Evolutionary conservation across 2,329 filamentous ascomycete genomes (phyloP).

Genomic region (Arthrobotrys megalospora): DNA sequence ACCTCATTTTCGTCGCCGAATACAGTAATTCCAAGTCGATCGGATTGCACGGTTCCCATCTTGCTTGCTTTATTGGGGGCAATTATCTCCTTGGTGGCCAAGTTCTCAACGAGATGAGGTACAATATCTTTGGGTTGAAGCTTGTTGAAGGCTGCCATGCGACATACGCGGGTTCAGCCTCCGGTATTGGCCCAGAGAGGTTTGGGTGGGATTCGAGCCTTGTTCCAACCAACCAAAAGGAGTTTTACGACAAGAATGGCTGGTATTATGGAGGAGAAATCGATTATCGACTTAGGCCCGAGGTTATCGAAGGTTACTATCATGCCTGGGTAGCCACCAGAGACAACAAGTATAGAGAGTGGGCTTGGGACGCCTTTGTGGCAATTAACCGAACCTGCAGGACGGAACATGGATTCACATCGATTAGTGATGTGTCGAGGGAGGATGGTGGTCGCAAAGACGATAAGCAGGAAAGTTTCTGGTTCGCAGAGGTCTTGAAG

Average conservation of each 20-base stretch:
- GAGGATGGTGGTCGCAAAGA: slow-evolving; percentile 74
- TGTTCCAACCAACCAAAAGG: slow-evolving; percentile 69
- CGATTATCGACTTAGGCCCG: slow-evolving; percentile 80
- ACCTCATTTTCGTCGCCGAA: slow-evolving; percentile 79
- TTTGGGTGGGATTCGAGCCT: slow-evolving; percentile 76
- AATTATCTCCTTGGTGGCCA: slow-evolving; percentile 87
- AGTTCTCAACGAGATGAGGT: slow-evolving; percentile 76
- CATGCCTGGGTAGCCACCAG: slow-evolving; percentile 86
- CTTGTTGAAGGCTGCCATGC: slow-evolving; percentile 80
- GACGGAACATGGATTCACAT: slow-evolving; percentile 77
- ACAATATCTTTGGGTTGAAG: slow-evolving; percentile 80
- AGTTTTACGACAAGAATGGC: slow-evolving; percentile 77
- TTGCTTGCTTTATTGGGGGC: slow-evolving; percentile 87
- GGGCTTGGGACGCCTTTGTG: slow-evolving; percentile 84
- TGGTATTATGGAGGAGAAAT: slow-evolving; percentile 77
- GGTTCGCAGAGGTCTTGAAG: slow-evolving; percentile 90
- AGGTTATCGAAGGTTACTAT: slow-evolving; percentile 87
- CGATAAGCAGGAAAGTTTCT: slow-evolving; percentile 88
- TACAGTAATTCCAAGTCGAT: slow-evolving; percentile 70
- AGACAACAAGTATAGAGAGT: slow-evolving; percentile 81
- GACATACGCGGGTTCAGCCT: slow-evolving; percentile 78
- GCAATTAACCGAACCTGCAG: slow-evolving; percentile 78
- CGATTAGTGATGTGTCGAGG: slow-evolving; percentile 77
- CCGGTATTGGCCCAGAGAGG: slow-evolving; percentile 81
- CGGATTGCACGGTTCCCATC: slow-evolving; percentile 70